Conservation (phyloP, 805 yeast genomes). For the Hanseniaspora hatyaiensis region DNA sequence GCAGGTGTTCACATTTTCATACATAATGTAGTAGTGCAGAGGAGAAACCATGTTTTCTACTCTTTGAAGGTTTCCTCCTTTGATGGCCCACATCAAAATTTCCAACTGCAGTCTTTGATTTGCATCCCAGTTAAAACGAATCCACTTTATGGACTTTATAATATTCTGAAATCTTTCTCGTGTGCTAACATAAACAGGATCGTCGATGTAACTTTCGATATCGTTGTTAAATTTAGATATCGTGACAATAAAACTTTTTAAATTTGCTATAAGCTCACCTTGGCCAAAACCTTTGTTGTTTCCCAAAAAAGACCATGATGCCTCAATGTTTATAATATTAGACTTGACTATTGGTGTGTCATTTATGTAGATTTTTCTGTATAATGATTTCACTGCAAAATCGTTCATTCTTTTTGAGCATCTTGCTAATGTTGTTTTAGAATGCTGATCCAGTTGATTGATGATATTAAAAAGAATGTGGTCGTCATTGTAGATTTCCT, state of each 20-base stretch:
- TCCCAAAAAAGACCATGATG: conserved; percentile 32
- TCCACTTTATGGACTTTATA: conserved; percentile 29
- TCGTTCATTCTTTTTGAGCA: conserved; percentile 26
- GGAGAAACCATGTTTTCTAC: conserved; percentile 36
- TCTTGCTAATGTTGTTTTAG: conserved; percentile 25
- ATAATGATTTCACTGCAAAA: conserved; percentile 28
- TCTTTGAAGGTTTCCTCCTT: conserved; percentile 27
- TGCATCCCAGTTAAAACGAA: conserved; percentile 36
- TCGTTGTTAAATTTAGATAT: neutral
- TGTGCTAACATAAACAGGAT: conserved; percentile 24
- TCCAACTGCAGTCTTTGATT: conserved; percentile 26
- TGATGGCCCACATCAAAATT: conserved; percentile 26
- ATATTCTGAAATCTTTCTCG: conserved; percentile 20
- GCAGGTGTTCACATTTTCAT: conserved; percentile 24
- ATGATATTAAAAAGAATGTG: conserved; percentile 27
- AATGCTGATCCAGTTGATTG: conserved; percentile 30
- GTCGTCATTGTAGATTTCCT: conserved; percentile 18
- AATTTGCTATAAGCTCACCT: neutral
- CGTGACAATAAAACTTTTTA: conserved; percentile 7
- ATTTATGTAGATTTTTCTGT: conserved; percentile 32
- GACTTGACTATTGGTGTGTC: conserved; percentile 34
- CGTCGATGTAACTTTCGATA: conserved; percentile 15
- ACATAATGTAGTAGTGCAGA: conserved; percentile 29
- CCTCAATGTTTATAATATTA: conserved; percentile 29
- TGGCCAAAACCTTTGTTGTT: conserved; percentile 15